phyloP scores from a whole-genome alignment of 2,329 filamentous ascomycete species.

The Talaromyces sp. region DNA sequence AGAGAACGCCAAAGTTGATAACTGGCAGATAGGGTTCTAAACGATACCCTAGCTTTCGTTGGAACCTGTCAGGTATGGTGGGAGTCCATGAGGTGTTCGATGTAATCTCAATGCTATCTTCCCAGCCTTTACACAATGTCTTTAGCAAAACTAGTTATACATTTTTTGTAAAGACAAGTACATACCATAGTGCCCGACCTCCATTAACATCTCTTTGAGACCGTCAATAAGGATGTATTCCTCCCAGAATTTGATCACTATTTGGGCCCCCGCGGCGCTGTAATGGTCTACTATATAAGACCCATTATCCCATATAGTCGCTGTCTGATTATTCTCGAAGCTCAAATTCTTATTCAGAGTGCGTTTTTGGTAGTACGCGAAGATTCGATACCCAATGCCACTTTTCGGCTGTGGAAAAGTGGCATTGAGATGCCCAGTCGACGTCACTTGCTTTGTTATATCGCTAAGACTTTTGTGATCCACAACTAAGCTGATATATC shows the following conservation, averaged over 20 bases:
- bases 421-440: not conserved
- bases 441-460: not conserved
- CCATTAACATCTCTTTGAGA: constrained; percentile 26
- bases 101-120: constrained; percentile 31
- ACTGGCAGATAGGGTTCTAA: constrained; percentile 35
- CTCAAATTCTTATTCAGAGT: constrained; percentile 23
- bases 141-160: no score
- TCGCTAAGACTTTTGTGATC: not conserved
- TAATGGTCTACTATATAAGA: constrained; percentile 39
- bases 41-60: constrained; percentile 32
- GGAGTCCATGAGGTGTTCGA: constrained; percentile 39
- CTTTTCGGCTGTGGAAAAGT: not conserved
- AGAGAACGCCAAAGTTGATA: constrained; percentile 14
- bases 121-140: constrained; percentile 18
- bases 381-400: constrained; percentile 26
- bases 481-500: no score
- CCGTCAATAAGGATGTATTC: constrained; percentile 33
- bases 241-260: constrained; percentile 36
- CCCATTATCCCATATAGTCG: constrained; percentile 29
- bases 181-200: constrained; percentile 31
- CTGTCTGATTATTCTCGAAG: constrained; percentile 21
- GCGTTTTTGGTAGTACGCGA: constrained; percentile 30
- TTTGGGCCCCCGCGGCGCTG: constrained; percentile 32
- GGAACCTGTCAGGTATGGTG: constrained; percentile 29
- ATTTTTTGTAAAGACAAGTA: no score